Base-by-base conservation (phyloP, 495 filamentous ascomycete species). In the Hypomontagnella submonticulosa region DNA sequence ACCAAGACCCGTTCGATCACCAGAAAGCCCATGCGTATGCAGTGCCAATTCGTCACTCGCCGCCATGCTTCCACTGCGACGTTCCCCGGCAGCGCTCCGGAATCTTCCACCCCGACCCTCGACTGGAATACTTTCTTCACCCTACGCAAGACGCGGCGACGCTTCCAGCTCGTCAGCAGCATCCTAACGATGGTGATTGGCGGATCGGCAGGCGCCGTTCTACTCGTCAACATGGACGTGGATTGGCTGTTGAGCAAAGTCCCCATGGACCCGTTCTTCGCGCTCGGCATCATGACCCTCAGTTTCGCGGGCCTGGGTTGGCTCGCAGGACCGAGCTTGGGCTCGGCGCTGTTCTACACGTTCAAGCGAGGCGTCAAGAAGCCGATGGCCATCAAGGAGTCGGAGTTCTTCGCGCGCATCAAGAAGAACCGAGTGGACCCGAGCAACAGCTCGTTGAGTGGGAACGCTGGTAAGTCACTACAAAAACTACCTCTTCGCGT, bases 51-150 rank as follows among this genome's bases (percentile, higher is more conserved):
- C 30, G 62, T 69, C n/a, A 40, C 73, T 43, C 61, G 60, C 60
- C 77, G 75, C 10, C 63, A 76, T 55, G 74, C 73, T 11, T 77
- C 76, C 50, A 63, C 81, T 19, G 72, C 78, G 18, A 54, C 77
- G 13, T 73, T 79, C 57, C 73, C 79, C 23, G 72, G 80, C 18
- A 36, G 61, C 12, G 57, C 75, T 20, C 18, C 58, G 18, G 63
- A 73, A 46, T 49, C 75, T 18, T 75, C 73, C 33, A 40, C 32
- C 0, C 79, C 68, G 16, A 16, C 79, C 23, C 87, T 97, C 15
- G 87, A 92, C 77, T 99, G 95, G 95, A 90, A 97, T 80, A 86
- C 86, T 37, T 99, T 96, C 85, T 93, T 99, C 84, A 83, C 83
- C 65, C 89, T 98, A 47, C 94, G 95, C 71, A 88, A 89, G 52